Percentiles rank a stretch among this genome's conserved stretches.
Evolutionary conservation across 225 moss, liverwort and hornwort genomes (phyloP).

Genomic region (Marchantia polymorpha): DNA sequence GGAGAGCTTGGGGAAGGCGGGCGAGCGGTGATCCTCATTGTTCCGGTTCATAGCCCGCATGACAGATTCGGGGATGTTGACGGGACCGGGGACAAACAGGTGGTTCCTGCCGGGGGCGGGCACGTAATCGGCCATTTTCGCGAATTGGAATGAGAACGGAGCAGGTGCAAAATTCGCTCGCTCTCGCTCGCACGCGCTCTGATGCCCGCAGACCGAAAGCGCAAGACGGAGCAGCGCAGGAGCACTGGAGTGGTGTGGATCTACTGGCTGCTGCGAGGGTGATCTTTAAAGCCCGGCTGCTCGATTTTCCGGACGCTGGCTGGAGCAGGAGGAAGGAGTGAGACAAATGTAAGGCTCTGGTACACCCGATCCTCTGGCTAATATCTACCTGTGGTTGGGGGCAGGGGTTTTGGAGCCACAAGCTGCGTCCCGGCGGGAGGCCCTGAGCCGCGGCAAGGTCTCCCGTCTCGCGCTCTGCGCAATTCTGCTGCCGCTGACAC

Average conservation of each 20-base stretch:
- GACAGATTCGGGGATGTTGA: constrained; percentile 74
- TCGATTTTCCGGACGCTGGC: background rate
- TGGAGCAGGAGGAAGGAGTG: background rate
- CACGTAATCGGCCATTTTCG: constrained; percentile 51
- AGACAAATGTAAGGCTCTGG: constrained; percentile 16
- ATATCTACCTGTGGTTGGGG: background rate
- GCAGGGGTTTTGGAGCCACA: constrained; percentile 3
- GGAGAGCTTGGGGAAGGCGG: constrained; percentile 74
- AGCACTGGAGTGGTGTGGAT: background rate
- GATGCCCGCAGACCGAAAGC: too few relatives aligned
- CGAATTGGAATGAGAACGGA: background rate
- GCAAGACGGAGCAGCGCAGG: too few relatives aligned
- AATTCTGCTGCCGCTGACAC: background rate
- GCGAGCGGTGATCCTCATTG: constrained; percentile 96
- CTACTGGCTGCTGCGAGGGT: background rate
- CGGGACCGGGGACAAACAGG: constrained; percentile 79
- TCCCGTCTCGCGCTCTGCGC: background rate
- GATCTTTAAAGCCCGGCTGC: constrained; percentile 1
- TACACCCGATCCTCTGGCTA: constrained; percentile 19
- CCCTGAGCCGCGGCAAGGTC: background rate
- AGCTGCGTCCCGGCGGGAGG: constrained; percentile 11
- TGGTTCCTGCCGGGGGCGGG: constrained; percentile 86
- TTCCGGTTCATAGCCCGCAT: constrained; percentile 77
- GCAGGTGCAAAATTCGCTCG: background rate
- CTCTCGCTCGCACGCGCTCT: background rate